Conservation (phyloP, 768 basidiomycete genomes). For the Dacryopinax primogenitus region DNA sequence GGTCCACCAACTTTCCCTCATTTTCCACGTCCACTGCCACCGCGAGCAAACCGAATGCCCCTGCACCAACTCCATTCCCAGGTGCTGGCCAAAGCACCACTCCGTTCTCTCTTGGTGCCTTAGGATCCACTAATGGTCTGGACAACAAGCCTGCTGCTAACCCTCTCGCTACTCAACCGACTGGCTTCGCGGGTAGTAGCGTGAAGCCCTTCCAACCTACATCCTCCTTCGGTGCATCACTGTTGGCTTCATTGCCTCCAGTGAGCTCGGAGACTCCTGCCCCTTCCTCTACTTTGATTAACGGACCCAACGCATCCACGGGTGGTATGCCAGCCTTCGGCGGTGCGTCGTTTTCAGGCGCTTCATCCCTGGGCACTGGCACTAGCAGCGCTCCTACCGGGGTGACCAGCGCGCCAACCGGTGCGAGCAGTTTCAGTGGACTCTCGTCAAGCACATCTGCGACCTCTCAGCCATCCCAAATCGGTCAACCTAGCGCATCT, state of each 20-base stretch:
- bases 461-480: not conserved
- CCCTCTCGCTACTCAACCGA: constrained; percentile 27
- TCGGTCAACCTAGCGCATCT: not conserved
- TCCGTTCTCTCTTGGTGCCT: constrained; percentile 14
- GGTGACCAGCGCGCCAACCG: not conserved
- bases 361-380: not conserved
- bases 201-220: constrained; percentile 74
- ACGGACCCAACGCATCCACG: not conserved
- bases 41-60: constrained; percentile 34
- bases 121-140: constrained; percentile 3
- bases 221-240: constrained; percentile 62
- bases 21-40: constrained; percentile 39
- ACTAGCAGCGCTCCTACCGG: not conserved
- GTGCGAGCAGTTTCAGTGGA: not conserved
- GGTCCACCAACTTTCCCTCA: constrained; percentile 29
- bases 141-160: constrained; percentile 28
- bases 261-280: constrained; percentile 43
- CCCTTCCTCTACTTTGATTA: not conserved
- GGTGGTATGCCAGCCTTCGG: not conserved
- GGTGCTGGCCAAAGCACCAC: constrained; percentile 13
- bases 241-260: constrained; percentile 61
- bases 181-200: constrained; percentile 38
- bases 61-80: constrained; percentile 24
- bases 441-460: not conserved
- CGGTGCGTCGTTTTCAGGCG: not conserved